These are phyloP conservation scores for Solanum clarkiae DNA, from an alignment of 257 asterid genomes.

Conservation along the genomic window DNA sequence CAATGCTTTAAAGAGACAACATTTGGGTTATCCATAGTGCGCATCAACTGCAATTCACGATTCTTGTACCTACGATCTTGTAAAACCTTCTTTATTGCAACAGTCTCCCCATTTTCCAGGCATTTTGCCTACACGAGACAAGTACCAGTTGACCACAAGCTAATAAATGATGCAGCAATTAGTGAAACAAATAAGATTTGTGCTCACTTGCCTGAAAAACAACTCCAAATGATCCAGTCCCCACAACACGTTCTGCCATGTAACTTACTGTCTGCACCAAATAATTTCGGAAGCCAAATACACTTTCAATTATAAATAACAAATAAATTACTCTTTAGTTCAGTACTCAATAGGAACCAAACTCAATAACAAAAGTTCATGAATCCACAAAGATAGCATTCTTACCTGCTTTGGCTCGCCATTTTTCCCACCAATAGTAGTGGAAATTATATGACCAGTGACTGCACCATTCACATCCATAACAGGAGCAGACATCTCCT, in stretches of 20 bases:
- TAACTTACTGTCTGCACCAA: slow-evolving; percentile 39
- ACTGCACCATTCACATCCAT: slow-evolving; percentile 61
- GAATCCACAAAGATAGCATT: not conserved
- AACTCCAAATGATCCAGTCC: slow-evolving; percentile 48
- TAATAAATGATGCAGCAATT: not conserved
- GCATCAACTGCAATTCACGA: slow-evolving; percentile 91
- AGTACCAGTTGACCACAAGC: not conserved
- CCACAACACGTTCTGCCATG: slow-evolving; percentile 54
- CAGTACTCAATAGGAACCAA: not conserved
- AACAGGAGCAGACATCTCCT: slow-evolving; percentile 76
- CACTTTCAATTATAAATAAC: not conserved
- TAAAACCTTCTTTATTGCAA: slow-evolving; percentile 90
- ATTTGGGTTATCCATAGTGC: slow-evolving; percentile 89
- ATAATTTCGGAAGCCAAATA: not conserved
- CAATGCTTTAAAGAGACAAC: slow-evolving; percentile 86
- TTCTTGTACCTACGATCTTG: slow-evolving; percentile 90
- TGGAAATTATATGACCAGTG: slow-evolving; percentile 85
- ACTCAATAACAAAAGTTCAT: not conserved
- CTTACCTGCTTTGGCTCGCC: slow-evolving; percentile 91
- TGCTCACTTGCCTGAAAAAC: slow-evolving; percentile 18
- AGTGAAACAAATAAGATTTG: not conserved
- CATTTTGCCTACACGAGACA: slow-evolving; percentile 60
- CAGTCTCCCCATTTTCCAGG: slow-evolving; percentile 91
- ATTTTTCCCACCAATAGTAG: slow-evolving; percentile 89
- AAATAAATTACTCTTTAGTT: not conserved